phyloP scores from a whole-genome alignment of 2,329 filamentous ascomycete genomes.

The Arthrinium phaeospermum region DNA sequence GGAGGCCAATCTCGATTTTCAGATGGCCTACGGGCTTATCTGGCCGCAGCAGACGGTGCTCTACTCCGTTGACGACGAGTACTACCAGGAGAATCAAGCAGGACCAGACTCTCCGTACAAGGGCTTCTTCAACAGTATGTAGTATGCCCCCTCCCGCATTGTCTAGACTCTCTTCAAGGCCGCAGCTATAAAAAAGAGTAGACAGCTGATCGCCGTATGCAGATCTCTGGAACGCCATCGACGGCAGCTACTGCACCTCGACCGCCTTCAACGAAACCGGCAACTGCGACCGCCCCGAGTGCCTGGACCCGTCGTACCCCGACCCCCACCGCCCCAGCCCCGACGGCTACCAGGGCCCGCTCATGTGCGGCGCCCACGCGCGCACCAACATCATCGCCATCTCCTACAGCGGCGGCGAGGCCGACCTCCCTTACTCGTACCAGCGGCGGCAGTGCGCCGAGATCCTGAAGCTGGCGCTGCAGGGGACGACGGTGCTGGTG shows the following conservation, averaged over 20 bases:
- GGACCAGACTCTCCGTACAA: slow-evolving; percentile 34
- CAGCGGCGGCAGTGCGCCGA: slow-evolving; percentile 56
- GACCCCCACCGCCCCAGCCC: slow-evolving; percentile 47
- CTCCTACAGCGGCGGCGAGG: slow-evolving; percentile 61
- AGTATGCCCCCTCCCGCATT: background rate
- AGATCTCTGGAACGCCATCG: slow-evolving; percentile 58
- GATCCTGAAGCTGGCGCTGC: slow-evolving; percentile 58
- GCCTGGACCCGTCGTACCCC: slow-evolving; percentile 57
- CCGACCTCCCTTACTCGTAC: slow-evolving; percentile 58
- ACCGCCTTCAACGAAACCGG: slow-evolving; percentile 56
- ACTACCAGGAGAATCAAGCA: slow-evolving; percentile 41
- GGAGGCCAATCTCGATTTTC: slow-evolving; percentile 55
- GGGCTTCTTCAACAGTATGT: slow-evolving; percentile 39
- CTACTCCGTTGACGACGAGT: slow-evolving; percentile 53
- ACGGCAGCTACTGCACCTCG: slow-evolving; percentile 59
- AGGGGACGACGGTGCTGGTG: slow-evolving; percentile 54
- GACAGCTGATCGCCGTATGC: too few relatives aligned
- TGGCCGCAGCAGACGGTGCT: slow-evolving; percentile 55
- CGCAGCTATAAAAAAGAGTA: background rate
- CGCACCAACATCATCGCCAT: slow-evolving; percentile 52
- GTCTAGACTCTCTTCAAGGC: background rate
- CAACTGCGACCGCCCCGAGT: slow-evolving; percentile 45
- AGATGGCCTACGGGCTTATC: slow-evolving; percentile 54
- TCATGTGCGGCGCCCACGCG: slow-evolving; percentile 39
- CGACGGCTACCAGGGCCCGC: slow-evolving; percentile 55